Conservation (phyloP, 306 rosid species). For the Acmispon strigosus region DNA sequence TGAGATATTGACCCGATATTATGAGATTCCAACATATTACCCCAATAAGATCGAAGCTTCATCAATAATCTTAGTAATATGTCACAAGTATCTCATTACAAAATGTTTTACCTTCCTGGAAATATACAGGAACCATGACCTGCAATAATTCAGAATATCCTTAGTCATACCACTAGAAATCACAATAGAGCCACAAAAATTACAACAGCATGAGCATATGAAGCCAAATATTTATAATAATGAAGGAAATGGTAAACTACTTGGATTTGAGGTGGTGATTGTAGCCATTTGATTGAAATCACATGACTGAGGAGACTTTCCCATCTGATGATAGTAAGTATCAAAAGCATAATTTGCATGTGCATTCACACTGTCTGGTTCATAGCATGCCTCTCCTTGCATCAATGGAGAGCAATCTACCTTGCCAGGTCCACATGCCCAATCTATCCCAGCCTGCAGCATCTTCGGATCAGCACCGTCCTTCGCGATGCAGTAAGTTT, state of each 20-base stretch:
- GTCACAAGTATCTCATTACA: too few species aligned
- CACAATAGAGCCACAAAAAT: not conserved
- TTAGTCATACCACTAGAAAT: not conserved
- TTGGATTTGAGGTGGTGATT: constrained; percentile 84
- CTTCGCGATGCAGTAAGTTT: constrained; percentile 64
- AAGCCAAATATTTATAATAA: not conserved
- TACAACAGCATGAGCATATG: not conserved
- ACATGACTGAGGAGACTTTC: constrained; percentile 51
- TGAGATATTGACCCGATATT: too few species aligned
- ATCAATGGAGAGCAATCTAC: constrained; percentile 73
- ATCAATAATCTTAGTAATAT: too few species aligned
- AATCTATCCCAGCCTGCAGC: constrained; percentile 95
- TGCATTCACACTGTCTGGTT: constrained; percentile 68
- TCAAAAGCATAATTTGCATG: constrained; percentile 84
- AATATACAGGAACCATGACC: constrained; percentile 69
- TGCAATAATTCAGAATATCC: constrained; percentile 23
- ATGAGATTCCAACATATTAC: too few species aligned
- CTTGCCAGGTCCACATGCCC: constrained; percentile 98
- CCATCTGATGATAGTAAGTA: constrained; percentile 66
- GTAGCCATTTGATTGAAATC: constrained; percentile 88
- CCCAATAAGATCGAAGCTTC: too few species aligned
- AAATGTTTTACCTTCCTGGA: constrained; percentile 49
- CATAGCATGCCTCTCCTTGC: constrained; percentile 86
- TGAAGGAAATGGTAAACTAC: constrained; percentile 33
- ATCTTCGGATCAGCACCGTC: constrained; percentile 71